phyloP scores from a whole-genome alignment of 179 eudicot species.

The Nepenthes alata region DNA sequence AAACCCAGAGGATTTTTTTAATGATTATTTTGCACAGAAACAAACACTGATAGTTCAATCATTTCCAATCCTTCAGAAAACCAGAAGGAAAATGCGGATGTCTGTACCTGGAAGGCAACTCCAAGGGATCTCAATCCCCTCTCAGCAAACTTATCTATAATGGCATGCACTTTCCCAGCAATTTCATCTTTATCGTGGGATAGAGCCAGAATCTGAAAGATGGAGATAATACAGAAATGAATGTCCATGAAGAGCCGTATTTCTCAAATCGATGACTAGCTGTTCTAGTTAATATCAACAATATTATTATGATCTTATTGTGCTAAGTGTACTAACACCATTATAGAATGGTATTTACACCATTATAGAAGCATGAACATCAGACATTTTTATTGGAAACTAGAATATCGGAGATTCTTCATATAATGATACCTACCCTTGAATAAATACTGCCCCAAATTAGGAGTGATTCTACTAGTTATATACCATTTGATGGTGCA shows the following conservation, averaged over 20 bases:
- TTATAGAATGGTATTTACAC: no score
- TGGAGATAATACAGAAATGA: neutral
- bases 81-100: neutral
- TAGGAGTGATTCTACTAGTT: no score
- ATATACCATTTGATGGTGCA: no score
- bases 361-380: no score
- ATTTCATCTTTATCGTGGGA: constrained; percentile 42
- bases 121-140: constrained; percentile 65
- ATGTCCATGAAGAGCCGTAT: neutral
- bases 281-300: neutral
- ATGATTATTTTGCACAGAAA: neutral
- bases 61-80: neutral
- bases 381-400: no score
- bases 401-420: no score
- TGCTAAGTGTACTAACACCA: no score
- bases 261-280: neutral
- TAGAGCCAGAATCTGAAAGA: constrained; percentile 36
- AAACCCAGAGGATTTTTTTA: neutral
- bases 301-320: no score
- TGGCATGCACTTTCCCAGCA: constrained; percentile 36
- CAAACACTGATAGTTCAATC: neutral
- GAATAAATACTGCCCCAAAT: no score
- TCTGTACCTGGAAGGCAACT: constrained; percentile 49
- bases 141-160: constrained; percentile 67
- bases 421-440: no score